Base-by-base conservation (phyloP, 2,329 filamentous ascomycete species). In the Colletotrichum chrysophilum region DNA sequence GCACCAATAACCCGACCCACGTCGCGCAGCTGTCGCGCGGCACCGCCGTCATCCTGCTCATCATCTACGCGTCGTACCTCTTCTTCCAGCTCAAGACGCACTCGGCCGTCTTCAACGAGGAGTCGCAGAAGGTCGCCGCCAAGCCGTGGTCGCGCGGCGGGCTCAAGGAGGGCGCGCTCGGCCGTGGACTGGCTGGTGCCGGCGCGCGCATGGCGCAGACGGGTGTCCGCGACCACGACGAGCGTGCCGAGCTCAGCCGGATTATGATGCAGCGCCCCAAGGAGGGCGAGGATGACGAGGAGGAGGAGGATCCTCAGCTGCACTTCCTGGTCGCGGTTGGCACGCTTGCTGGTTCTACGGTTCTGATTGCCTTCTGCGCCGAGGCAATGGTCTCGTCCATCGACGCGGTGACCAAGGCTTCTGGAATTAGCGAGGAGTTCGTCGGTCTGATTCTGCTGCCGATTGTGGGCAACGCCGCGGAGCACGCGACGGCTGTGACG, bases 11-110 rank as follows among this genome's bases (percentile, higher is more conserved):
- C 55, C 79, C 82, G 28, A 73, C 78, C 7, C 89, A 91, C 5
- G 91, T 94, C 14, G 91, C 91, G 14, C 86, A 87, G 71, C 85
- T 94, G 26, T 96, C 94, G 1, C 91, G 94, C 70, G 94, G 94
- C 67, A 95, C 94, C 3, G 87, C 94, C 1, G 86, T 98, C 76
- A 96, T 98, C 77, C 89, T 98, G 6, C 89, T 98, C 2, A 82
- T 97, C 62, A 94, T 97, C 12, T 98, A 98, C 83, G 92, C 85
- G 66, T 94, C 91, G 72, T 98, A 97, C 81, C 92, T 98, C 3
- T 90, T 95, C 84, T 98, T 98, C 88, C 96, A 98, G 84, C 92
- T 98, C 75, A 95, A 95, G 83, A 96, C 96, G 0, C 96, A 98
- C 83, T 89, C 90, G 28, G 87, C 87, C 10, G 93, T 98, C 82